A percentile compares a stretch with the other conserved stretches of the same genome.
Conservation (phyloP, 768 basidiomycete species). For the Panellus pusillus region DNA sequence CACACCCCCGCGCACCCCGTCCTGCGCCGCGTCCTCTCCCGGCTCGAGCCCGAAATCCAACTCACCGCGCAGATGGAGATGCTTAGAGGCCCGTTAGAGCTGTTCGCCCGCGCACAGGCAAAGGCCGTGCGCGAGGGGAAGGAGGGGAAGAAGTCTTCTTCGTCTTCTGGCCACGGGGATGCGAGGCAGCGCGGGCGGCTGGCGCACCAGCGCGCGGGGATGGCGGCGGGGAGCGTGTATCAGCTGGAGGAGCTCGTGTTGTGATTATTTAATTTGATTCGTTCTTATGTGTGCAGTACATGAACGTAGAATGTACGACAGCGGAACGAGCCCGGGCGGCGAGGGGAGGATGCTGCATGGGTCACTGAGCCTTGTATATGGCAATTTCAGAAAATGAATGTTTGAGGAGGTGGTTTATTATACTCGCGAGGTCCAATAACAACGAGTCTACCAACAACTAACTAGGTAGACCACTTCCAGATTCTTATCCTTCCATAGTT, state of each 20-base stretch:
- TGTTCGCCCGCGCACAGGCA: constrained; percentile 57
- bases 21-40: constrained; percentile 48
- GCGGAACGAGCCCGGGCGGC: constrained; percentile 23
- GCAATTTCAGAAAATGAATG: too few species aligned
- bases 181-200: constrained; percentile 52
- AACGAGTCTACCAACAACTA: too few species aligned
- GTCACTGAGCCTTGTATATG: too few species aligned
- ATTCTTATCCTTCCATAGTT: too few species aligned
- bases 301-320: constrained; percentile 25
- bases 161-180: too few species aligned
- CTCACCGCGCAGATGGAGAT: constrained; percentile 50
- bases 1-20: constrained; percentile 58
- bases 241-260: constrained; percentile 70
- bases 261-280: too few species aligned
- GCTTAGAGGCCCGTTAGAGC: constrained; percentile 62
- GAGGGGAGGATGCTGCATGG: constrained; percentile 6
- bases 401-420: too few species aligned
- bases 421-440: too few species aligned
- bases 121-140: constrained; percentile 46
- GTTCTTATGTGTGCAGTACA: too few species aligned
- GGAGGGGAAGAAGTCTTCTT: constrained; percentile 26
- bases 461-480: too few species aligned
- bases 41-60: constrained; percentile 56
- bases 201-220: constrained; percentile 50
- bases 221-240: constrained; percentile 60